phyloP scores from a whole-genome alignment of 2,329 filamentous ascomycete genomes.

The Davidsoniella australis region DNA sequence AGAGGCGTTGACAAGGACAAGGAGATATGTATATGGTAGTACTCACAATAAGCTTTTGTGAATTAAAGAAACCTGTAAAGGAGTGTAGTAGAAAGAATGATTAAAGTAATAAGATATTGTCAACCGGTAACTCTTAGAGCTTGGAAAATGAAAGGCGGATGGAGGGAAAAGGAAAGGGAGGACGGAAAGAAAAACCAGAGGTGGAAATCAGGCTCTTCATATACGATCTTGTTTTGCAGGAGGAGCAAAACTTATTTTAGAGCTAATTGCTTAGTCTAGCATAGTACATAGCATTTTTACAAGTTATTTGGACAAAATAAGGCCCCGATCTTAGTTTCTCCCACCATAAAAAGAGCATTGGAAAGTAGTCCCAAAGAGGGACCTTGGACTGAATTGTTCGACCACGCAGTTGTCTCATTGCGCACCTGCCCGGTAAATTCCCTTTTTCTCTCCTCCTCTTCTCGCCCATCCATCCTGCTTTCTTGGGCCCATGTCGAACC shows the following conservation, averaged over 20 bases:
- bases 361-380: too few relatives aligned
- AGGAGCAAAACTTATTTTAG: too few relatives aligned
- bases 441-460: neutral
- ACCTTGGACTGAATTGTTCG: too few relatives aligned
- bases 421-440: neutral
- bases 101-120: neutral
- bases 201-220: neutral
- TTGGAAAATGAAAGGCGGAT: neutral
- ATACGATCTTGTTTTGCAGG: neutral
- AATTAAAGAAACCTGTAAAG: neutral
- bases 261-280: too few relatives aligned
- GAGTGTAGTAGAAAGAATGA: neutral
- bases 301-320: too few relatives aligned
- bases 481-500: neutral
- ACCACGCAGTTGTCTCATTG: neutral
- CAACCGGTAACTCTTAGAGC: too few relatives aligned
- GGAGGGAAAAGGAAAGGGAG: neutral
- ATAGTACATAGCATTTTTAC: too few relatives aligned
- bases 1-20: neutral
- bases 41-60: slow-evolving; percentile 1
- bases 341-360: too few relatives aligned
- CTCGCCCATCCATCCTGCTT: neutral
- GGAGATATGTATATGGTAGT: neutral
- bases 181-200: neutral
- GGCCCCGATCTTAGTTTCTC: too few relatives aligned